A percentile compares a stretch with the other conserved stretches of the same genome.
phyloP scores from a whole-genome alignment of 345 rosid species.

The Sonneratia caseolaris region DNA sequence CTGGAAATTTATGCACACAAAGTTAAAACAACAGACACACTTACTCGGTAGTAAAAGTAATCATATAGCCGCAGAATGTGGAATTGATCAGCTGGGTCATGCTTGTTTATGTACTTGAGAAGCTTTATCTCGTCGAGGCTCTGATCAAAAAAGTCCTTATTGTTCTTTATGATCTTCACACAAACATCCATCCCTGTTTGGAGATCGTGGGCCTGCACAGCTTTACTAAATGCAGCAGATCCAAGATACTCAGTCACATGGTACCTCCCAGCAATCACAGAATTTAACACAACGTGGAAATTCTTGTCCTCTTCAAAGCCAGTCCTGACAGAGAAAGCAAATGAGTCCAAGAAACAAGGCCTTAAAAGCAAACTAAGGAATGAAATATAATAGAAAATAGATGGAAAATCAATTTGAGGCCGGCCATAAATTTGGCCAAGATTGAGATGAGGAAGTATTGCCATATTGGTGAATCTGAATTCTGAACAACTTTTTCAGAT shows the following conservation, averaged over 20 bases:
- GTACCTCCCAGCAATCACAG: slow-evolving; percentile 92
- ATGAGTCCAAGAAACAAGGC: slow-evolving; percentile 5
- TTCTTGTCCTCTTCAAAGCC: slow-evolving; percentile 99
- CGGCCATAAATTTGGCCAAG: not conserved
- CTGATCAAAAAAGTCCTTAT: slow-evolving; percentile 98
- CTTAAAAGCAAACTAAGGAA: not conserved
- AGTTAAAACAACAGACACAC: slow-evolving; percentile 15
- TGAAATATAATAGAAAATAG: not conserved
- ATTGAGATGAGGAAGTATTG: not conserved
- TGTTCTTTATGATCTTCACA: slow-evolving; percentile 94
- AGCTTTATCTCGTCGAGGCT: slow-evolving; percentile 99
- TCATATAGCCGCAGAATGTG: slow-evolving; percentile 95
- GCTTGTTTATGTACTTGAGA: slow-evolving; percentile 95
- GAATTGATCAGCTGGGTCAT: slow-evolving; percentile 93
- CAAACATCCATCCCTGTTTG: slow-evolving; percentile 99
- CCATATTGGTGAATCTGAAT: not conserved
- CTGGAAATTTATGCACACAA: not conserved
- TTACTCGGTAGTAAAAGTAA: slow-evolving; percentile 93
- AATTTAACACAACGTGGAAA: slow-evolving; percentile 88
- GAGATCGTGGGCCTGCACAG: slow-evolving; percentile 98
- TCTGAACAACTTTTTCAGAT: not conserved
- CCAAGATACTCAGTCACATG: slow-evolving; percentile 99
- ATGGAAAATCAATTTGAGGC: not conserved
- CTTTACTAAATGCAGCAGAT: slow-evolving; percentile 98
- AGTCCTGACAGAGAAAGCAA: slow-evolving; percentile 50